Conservation (phyloP, 768 basidiomycete species). For the Tylopilus rubrobrunneus region DNA sequence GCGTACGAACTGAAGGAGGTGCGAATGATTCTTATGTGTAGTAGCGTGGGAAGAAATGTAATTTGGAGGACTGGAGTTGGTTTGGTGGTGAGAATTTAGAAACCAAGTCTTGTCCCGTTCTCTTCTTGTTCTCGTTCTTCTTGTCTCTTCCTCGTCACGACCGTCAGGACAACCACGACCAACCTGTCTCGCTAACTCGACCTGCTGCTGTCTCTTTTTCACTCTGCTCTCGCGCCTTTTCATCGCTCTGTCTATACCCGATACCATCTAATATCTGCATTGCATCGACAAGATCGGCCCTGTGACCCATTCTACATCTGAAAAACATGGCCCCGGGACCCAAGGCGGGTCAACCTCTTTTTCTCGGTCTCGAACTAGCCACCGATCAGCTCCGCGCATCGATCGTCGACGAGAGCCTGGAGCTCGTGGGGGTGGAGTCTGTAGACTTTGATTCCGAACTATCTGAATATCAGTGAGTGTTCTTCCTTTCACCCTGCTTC, state of each 20-base stretch:
- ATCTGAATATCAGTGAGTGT: constrained; percentile 74
- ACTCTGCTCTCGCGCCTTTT: constrained; percentile 9
- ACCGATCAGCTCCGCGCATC: constrained; percentile 82
- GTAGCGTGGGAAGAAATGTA: constrained; percentile 29
- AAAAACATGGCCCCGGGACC: constrained; percentile 31
- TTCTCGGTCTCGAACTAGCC: constrained; percentile 83
- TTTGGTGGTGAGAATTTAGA: constrained; percentile 16
- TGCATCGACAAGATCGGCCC: not conserved
- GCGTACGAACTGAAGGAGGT: constrained; percentile 47
- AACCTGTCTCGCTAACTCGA: constrained; percentile 1
- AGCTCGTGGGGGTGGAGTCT: constrained; percentile 76
- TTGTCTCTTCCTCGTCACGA: constrained; percentile 24
- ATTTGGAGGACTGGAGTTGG: constrained; percentile 13
- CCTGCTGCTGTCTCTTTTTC: constrained; percentile 6
- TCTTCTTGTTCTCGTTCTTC: constrained; percentile 9
- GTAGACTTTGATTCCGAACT: constrained; percentile 82
- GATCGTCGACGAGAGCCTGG: constrained; percentile 78
- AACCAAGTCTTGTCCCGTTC: constrained; percentile 13
- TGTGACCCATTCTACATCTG: constrained; percentile 4
- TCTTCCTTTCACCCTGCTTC: not conserved
- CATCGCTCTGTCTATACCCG: constrained; percentile 24
- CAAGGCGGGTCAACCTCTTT: constrained; percentile 51
- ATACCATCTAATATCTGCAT: not conserved
- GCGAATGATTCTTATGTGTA: constrained; percentile 1
- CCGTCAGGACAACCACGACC: constrained; percentile 20